Percentiles rank a stretch among this genome's conserved stretches.
Conservation (phyloP, 2,329 filamentous ascomycete genomes). For the Colletotrichum paranaense region DNA sequence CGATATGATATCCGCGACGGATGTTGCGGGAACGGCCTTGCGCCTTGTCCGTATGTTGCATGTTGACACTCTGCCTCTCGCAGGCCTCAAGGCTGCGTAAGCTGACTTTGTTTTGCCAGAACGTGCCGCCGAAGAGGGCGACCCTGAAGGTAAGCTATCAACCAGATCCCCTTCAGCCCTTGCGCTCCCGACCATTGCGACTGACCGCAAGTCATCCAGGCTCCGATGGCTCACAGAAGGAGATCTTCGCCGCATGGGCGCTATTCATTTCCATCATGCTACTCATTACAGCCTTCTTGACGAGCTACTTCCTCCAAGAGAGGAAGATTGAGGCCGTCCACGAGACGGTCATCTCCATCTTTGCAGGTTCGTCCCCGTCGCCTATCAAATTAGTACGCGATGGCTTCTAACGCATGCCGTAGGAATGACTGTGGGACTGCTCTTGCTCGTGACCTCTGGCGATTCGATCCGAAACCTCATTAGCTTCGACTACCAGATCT, state of each 20-base stretch:
- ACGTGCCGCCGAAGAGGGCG: constrained; percentile 32
- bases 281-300: constrained; percentile 94
- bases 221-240: constrained; percentile 71
- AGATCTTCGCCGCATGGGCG: constrained; percentile 96
- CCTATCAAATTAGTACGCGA: not conserved
- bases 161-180: not conserved
- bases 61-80: not conserved
- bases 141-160: constrained; percentile 30
- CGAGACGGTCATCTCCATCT: constrained; percentile 98
- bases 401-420: constrained; percentile 10
- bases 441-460: constrained; percentile 83
- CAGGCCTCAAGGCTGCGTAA: not conserved
- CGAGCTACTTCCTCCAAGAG: constrained; percentile 95
- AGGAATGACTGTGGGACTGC: constrained; percentile 96
- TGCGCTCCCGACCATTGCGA: constrained; percentile 14
- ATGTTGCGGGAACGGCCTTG: constrained; percentile 25
- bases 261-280: constrained; percentile 97
- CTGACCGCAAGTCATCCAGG: constrained; percentile 30
- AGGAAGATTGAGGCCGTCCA: constrained; percentile 98
- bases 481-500: constrained; percentile 98
- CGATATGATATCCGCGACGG: constrained; percentile 24
- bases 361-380: constrained; percentile 74
- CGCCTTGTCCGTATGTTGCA: constrained; percentile 24
- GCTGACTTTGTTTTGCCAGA: constrained; percentile 18
- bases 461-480: constrained; percentile 90